Base-by-base conservation (phyloP, 768 basidiomycete genomes). In the Termitomyces sp. region DNA sequence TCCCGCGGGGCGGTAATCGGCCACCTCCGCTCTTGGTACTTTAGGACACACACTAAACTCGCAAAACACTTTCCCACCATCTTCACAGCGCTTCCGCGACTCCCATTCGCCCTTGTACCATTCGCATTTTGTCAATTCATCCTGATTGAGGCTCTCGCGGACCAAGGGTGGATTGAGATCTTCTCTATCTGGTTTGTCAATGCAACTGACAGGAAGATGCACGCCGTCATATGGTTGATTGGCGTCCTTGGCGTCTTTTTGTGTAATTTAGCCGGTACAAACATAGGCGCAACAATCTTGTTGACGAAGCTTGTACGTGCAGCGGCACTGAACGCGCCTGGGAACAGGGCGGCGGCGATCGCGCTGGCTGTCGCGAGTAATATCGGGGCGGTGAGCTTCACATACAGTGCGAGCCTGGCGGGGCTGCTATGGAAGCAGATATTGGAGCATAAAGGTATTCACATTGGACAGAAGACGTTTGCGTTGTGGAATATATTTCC, bases 101-200 rank as follows among this genome's bases (percentile, higher is more conserved):
- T 95, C 0, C 95, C 93, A 0, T 83, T 93, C 56, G 78, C 83
- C 12, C 82, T 97, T 7, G 74, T 97, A 15, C 92, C 92, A 0
- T 98, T 98, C 65, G 90, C 93, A 0, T 93, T 98, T 66, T 86
- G 88, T 0, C 93, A 95, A 70, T 98, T 98, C 72, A 92, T 98
- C 60, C 82, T 98, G 54, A 91, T 96, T 55, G 88, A 95, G 65
- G 89, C 79, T 0, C 78, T 98, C 6, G 77, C 84, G 12, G 77
- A 83, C 58, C 84, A 87, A 56, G 93, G 93, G 26, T 98, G 95
- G 93, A 91, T 96, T 9, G 76, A 82, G 12, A 77, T 94, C 22
- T 96, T 95, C 65, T 87, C 84, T 17, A 51, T 52, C 24, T 91
- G 90, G 89, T 74, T 86, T 35, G 65, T 74, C 51, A 74, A 62